Evolutionary conservation across 306 rosid species (phyloP).

Genomic region (Trichosanthes cucumerina): DNA sequence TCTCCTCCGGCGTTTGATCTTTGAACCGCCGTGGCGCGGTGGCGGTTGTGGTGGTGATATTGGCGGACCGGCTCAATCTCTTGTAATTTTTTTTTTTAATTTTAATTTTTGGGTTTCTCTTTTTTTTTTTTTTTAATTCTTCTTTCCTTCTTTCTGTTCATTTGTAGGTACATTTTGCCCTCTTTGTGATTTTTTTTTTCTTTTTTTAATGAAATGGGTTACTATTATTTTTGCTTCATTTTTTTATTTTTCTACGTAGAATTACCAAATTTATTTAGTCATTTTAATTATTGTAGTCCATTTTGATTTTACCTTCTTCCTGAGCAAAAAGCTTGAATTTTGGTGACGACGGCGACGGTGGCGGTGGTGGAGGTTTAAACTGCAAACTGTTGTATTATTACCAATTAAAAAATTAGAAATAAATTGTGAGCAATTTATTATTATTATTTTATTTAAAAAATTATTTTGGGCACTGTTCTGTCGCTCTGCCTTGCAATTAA

Average conservation of each 20-base stretch:
- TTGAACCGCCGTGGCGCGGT: background rate
- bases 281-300: background rate
- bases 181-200: background rate
- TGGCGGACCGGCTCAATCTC: constrained; percentile 21
- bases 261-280: background rate
- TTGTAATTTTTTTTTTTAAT: background rate
- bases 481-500: constrained; percentile 6
- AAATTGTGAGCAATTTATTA: background rate
- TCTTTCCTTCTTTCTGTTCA: background rate
- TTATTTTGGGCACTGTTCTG: constrained; percentile 7
- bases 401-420: background rate
- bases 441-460: no score
- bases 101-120: background rate
- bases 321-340: background rate
- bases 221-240: background rate
- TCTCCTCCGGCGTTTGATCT: constrained; percentile 5
- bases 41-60: constrained; percentile 12
- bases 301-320: no score
- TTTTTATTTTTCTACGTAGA: background rate
- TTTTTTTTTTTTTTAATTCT: background rate
- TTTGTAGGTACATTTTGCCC: constrained; percentile 1
- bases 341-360: background rate
- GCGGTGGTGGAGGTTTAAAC: background rate
- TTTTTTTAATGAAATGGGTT: background rate
- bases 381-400: constrained; percentile 1